These are phyloP conservation scores for Boletus reticuloceps DNA, from an alignment of 768 basidiomycete genomes.

Conservation along the genomic window DNA sequence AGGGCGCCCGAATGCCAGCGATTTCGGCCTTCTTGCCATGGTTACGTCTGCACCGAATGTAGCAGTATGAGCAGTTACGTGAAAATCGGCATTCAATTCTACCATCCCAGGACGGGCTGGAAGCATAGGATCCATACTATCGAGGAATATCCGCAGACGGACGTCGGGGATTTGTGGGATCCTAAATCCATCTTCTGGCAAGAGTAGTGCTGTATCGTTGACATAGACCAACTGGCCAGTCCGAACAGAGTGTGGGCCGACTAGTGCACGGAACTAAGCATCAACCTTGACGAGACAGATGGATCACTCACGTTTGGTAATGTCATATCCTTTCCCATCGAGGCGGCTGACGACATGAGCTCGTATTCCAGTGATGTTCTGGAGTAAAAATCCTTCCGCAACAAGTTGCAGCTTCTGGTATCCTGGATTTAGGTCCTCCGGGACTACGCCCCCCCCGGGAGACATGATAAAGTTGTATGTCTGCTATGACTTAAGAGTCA, in stretches of 20 bases:
- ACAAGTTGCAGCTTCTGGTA: constrained; percentile 60
- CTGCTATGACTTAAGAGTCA: constrained; percentile 36
- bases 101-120: constrained; percentile 38
- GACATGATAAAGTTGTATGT: constrained; percentile 82
- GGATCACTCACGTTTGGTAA: constrained; percentile 65
- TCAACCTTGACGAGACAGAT: background rate
- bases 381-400: constrained; percentile 68
- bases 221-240: constrained; percentile 82
- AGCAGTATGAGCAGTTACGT: constrained; percentile 60
- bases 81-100: constrained; percentile 42
- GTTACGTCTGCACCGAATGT: constrained; percentile 69
- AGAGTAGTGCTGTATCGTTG: constrained; percentile 57
- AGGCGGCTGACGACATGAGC: constrained; percentile 74
- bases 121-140: constrained; percentile 47
- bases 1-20: constrained; percentile 45
- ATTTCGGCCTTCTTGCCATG: constrained; percentile 17
- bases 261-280: constrained; percentile 36
- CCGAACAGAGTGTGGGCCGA: constrained; percentile 78
- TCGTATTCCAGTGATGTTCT: constrained; percentile 77
- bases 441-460: constrained; percentile 44
- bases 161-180: constrained; percentile 38
- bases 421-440: constrained; percentile 72
- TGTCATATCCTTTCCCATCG: constrained; percentile 84
- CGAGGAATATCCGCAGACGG: constrained; percentile 57
- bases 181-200: constrained; percentile 29